Conservation (phyloP, 2,329 filamentous ascomycete species). For the Periglandula ipomoeae region DNA sequence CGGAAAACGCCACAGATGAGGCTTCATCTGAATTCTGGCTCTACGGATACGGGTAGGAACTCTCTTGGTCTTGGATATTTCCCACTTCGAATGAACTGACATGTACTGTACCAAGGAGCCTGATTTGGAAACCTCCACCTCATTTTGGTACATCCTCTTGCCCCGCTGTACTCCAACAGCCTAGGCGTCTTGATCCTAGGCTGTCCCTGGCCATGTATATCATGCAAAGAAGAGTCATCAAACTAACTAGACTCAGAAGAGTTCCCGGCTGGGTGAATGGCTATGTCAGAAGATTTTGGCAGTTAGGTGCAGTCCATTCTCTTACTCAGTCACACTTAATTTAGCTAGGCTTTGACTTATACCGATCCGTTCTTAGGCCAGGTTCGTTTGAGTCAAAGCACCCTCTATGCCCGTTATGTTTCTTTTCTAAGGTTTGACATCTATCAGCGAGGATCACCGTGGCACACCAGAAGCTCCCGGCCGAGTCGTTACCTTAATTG, state of each 20-base stretch:
- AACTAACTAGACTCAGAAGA: conserved; percentile 49
- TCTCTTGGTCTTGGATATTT: too few relatives aligned
- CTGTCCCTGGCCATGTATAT: neutral
- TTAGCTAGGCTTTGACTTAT: neutral
- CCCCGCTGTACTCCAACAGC: neutral
- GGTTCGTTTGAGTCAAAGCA: conserved; percentile 1
- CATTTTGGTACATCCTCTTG: conserved; percentile 64
- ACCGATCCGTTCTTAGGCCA: conserved; percentile 3
- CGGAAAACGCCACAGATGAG: conserved; percentile 11
- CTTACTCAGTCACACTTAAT: neutral
- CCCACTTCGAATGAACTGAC: neutral
- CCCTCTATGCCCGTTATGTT: neutral
- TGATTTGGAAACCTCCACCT: conserved; percentile 98
- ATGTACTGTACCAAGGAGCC: conserved; percentile 43
- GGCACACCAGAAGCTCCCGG: conserved; percentile 83
- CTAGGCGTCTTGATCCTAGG: too few relatives aligned
- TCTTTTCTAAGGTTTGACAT: neutral
- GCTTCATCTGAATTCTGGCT: conserved; percentile 71
- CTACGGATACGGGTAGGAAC: conserved; percentile 85
- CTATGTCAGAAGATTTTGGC: conserved; percentile 95
- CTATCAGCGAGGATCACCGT: conserved; percentile 76
- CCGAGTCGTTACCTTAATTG: conserved; percentile 87
- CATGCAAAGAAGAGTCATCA: neutral
- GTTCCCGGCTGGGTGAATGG: conserved; percentile 86
- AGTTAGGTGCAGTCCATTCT: conserved; percentile 50